Evolutionary conservation across 306 rosid genomes (phyloP).

Genomic region (Canavalia ensiformis): DNA sequence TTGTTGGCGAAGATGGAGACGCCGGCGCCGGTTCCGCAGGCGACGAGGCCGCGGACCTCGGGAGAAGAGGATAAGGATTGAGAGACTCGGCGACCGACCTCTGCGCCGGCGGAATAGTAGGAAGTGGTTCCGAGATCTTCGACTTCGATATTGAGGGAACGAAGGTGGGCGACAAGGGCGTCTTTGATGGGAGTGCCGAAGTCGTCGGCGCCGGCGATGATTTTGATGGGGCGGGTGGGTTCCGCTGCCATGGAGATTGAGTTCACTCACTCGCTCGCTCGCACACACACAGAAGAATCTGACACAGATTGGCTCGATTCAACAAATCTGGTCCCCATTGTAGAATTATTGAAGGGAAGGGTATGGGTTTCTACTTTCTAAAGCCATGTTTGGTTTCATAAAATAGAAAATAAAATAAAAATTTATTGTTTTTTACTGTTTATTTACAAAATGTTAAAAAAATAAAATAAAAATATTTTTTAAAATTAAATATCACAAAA

Average conservation of each 20-base stretch:
- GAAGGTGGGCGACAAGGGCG: conserved; percentile 70
- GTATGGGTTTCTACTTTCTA: too few relatives aligned
- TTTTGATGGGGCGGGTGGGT: conserved; percentile 52
- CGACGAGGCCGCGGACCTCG: conserved; percentile 75
- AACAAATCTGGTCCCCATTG: too few relatives aligned
- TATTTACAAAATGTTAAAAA: too few relatives aligned
- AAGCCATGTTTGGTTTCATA: too few relatives aligned
- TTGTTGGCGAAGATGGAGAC: conserved; percentile 94
- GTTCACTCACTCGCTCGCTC: too few relatives aligned
- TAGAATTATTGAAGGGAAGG: too few relatives aligned
- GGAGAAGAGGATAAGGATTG: conserved; percentile 52
- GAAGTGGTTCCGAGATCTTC: conserved; percentile 89
- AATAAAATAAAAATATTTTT: too few relatives aligned
- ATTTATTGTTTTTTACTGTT: too few relatives aligned
- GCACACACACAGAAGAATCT: too few relatives aligned
- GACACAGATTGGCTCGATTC: too few relatives aligned
- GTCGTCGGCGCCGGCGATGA: conserved; percentile 83
- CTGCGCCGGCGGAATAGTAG: conserved; percentile 87
- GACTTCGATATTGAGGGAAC: conserved; percentile 71
- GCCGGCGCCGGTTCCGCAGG: conserved; percentile 92
- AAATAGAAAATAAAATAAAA: too few relatives aligned
- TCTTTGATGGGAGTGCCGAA: conserved; percentile 82
- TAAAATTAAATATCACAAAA: too few relatives aligned
- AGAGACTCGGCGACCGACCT: conserved; percentile 87
- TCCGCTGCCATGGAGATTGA: conserved; percentile 60